Conservation (phyloP, 2,329 filamentous ascomycete genomes). For the Aspergillus novoparasiticus region DNA sequence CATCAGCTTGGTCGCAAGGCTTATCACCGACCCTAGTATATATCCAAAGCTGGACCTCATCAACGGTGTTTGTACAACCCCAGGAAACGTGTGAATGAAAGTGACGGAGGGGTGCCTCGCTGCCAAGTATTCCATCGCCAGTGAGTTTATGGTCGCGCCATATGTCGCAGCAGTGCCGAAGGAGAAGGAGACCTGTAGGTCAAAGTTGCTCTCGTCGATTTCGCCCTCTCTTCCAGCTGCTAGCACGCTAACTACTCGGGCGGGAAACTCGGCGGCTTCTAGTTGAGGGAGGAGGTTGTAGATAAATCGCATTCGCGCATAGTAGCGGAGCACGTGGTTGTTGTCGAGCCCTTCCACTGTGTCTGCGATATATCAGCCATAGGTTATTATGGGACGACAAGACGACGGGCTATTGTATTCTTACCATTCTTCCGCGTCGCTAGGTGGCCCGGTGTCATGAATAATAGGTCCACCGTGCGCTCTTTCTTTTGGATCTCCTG, state of each 20-base stretch:
- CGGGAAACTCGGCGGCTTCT: background rate
- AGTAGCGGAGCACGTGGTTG: conserved; percentile 33
- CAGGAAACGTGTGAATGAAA: background rate
- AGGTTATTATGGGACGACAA: background rate
- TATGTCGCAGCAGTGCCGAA: background rate
- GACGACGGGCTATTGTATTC: background rate
- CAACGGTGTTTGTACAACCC: background rate
- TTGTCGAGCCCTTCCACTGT: conserved; percentile 36
- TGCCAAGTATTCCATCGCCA: background rate
- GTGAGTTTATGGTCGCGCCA: background rate
- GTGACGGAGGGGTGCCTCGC: background rate
- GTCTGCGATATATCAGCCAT: conserved; percentile 18
- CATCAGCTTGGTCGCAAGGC: background rate
- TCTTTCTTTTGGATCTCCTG: conserved; percentile 44
- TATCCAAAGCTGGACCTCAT: background rate
- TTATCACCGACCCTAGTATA: background rate
- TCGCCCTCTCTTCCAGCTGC: background rate
- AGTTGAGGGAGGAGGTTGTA: conserved; percentile 34
- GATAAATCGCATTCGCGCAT: conserved; percentile 39
- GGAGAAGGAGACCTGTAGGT: background rate
- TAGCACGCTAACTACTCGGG: background rate
- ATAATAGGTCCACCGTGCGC: conserved; percentile 31
- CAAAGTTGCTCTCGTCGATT: background rate
- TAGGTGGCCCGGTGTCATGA: conserved; percentile 28
- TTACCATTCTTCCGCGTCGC: conserved; percentile 18